Evolutionary conservation across 345 rosid species (phyloP).

Genomic region (Euphorbia lathyris): DNA sequence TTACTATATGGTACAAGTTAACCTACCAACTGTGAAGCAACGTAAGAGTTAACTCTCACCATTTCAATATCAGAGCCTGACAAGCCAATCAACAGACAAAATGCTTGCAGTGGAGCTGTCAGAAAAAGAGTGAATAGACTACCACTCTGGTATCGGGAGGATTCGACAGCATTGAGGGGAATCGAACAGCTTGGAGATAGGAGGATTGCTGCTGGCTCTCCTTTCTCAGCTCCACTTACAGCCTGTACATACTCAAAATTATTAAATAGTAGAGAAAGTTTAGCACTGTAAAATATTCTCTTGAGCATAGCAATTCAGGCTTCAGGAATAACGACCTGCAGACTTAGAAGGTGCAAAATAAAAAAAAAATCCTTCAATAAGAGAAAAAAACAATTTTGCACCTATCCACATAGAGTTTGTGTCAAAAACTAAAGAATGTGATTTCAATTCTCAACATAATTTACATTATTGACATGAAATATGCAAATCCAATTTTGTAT

Average conservation of each 20-base stretch:
- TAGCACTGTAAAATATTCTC: not conserved
- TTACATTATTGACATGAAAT: too few relatives aligned
- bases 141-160: slow-evolving; percentile 67
- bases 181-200: slow-evolving; percentile 64
- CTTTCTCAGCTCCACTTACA: slow-evolving; percentile 84
- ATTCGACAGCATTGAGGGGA: slow-evolving; percentile 46
- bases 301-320: not conserved
- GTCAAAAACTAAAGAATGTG: too few relatives aligned
- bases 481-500: too few relatives aligned
- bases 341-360: not conserved
- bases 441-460: too few relatives aligned
- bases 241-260: slow-evolving; percentile 37
- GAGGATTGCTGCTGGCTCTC: slow-evolving; percentile 92
- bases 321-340: not conserved
- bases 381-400: too few relatives aligned
- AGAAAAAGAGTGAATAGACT: slow-evolving; percentile 81
- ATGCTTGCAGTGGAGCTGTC: slow-evolving; percentile 82
- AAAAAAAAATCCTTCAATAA: not conserved
- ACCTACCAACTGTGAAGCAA: slow-evolving; percentile 16
- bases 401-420: too few relatives aligned
- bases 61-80: slow-evolving; percentile 68
- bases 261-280: not conserved
- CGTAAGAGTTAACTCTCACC: slow-evolving; percentile 35
- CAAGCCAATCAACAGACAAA: slow-evolving; percentile 72
- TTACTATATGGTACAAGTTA: slow-evolving; percentile 13